Evolutionary conservation across 164 flowering plant genomes (phyloP), one percentile per base, ranked within the genome.

Genomic region (Buxus sempervirens): DNA sequence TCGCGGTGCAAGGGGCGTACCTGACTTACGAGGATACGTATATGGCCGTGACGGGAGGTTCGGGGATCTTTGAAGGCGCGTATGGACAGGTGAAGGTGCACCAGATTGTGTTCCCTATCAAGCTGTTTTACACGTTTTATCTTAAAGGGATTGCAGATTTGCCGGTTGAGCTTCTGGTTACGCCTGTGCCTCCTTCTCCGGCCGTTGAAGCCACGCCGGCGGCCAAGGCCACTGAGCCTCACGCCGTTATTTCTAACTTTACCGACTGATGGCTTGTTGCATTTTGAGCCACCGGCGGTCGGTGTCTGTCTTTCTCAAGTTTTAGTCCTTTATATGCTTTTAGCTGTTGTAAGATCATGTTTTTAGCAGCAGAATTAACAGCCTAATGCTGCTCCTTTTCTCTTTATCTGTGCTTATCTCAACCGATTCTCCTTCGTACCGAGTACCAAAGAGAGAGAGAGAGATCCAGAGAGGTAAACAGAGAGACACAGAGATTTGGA

Each of bases 1-100:
- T 89, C 7, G 27, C 94, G 8, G 90, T 89, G 3, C 91, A 89
- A 58, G 94, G 94, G 9, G 64, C 86, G 25, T 89, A 87, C 58
- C 65, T 85, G 62, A 89, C 90, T 9, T 84, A 87, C 54, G 78
- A 84, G 68, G 91, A 89, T 62, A 79, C 94, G 24, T 77, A 62
- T 58, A 60, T 85, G 60, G 87, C 90, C 0, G 85, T 89, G n/a
- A 87, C 91, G 0, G 91, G 94, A 19, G 94, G 94, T 16, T 77
- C 91, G 21, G 88, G 91, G 2, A 65, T 84, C 15, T 89, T 89
- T 57, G 81, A 83, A 54, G 91, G 94, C 0, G 94, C 70, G 14
- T 73, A 66, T 48, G 91, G 94, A 7, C 78, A 83, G 69, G 90
- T 89, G 69, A 85, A 81, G 72, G 70, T 89, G 42, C 84, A 81